These are phyloP conservation scores for Yarrowia osloensis DNA, from an alignment of 805 yeast species.

Conservation along the genomic window DNA sequence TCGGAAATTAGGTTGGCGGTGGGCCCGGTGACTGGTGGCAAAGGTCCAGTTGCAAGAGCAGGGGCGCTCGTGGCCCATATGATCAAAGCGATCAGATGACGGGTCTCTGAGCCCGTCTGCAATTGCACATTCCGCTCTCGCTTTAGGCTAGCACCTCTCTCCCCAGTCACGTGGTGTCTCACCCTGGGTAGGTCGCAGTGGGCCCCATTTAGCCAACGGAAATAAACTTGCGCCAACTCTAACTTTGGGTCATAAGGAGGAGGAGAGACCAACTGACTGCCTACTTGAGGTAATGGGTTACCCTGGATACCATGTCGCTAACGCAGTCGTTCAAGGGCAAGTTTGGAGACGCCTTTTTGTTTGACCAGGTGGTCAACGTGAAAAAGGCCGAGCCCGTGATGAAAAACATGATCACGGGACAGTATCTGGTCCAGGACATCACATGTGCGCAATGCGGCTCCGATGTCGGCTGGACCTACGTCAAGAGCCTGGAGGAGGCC, in stretches of 20 bases:
- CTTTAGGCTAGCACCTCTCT: neutral
- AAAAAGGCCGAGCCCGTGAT: conserved; percentile 45
- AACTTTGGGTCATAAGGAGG: neutral
- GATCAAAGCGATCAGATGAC: neutral
- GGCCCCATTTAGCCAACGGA: conserved; percentile 12
- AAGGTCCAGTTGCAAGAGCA: neutral
- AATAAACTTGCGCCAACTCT: conserved; percentile 2
- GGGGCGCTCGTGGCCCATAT: neutral
- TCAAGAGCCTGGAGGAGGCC: conserved; percentile 48
- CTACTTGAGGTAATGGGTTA: too few species aligned
- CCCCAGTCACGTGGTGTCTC: conserved; percentile 19
- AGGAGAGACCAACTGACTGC: too few species aligned
- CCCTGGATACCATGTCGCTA: too few species aligned
- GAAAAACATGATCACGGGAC: conserved; percentile 61
- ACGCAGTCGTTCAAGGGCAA: conserved; percentile 53
- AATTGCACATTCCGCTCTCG: neutral
- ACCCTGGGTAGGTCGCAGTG: neutral
- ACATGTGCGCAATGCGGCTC: conserved; percentile 56
- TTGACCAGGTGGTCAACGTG: conserved; percentile 53
- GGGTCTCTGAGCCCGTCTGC: neutral
- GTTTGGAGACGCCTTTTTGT: conserved; percentile 59
- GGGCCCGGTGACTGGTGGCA: neutral
- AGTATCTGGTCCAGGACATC: conserved; percentile 58
- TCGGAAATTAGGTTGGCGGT: conserved; percentile 14
- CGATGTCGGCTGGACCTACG: conserved; percentile 65